Evolutionary conservation across 148 eudicot species (phyloP), one percentile per base, ranked within the genome.

Genomic region (Bassia scoparia): DNA sequence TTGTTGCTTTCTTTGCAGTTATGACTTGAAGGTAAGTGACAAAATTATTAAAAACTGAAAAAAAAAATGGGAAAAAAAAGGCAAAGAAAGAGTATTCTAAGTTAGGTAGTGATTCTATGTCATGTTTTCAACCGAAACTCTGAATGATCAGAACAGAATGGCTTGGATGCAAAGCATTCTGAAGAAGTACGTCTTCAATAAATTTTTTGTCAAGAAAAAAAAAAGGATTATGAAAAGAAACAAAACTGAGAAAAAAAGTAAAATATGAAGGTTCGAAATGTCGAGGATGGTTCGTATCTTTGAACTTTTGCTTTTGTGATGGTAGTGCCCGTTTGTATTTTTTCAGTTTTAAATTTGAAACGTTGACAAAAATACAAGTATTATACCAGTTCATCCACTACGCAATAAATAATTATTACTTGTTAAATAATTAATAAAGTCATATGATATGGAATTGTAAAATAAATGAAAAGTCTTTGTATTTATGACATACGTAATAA

Each of bases 251-350:
- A 34, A 41, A 74, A 38, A 14, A 41, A 41, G 46, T 41, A 68
- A 26, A 70, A 26, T 17, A 33, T 66, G 69, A 13, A 48, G 37
- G 49, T 41, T 77, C 15, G 67, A 77, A 72, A 31, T 72, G 72
- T 78, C 68, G 34, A 66, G 67, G 81, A 78, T 73, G 81, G 64
- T 78, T 78, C 77, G 62, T 78, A 49, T 27, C 56, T 73, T 67
- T 33, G 26, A n/a, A 72, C 77, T 67, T 37, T 67, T 34, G 43
- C 69, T 52, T 31, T 72, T 59, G 59, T 60, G 20, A n/a, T 18
- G 33, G 61, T 5, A 63, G 29, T 44, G 26, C 15, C 4, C 21
- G 18, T 38, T 56, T 1, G 16, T 58, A 12, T 16, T 30, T 61
- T 44, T 27, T 12, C 17, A 61, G 46, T 74, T 49, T 56, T n/a